Percentiles rank a stretch among this genome's conserved stretches.
Evolutionary conservation across 768 basidiomycete genomes (phyloP).

Genomic region (Kwoniella europaea): DNA sequence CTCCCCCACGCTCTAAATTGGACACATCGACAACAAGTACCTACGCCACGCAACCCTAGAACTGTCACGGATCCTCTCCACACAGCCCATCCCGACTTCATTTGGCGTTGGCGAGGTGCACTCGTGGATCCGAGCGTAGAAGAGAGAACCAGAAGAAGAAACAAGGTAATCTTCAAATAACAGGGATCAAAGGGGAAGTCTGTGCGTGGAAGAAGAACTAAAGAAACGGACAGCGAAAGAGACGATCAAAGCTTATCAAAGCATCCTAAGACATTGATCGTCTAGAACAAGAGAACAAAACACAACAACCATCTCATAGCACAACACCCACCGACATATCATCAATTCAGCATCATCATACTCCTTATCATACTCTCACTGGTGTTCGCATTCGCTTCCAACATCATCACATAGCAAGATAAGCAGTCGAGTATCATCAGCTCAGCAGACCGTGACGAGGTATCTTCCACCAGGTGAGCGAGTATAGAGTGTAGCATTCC

Average conservation of each 20-base stretch:
- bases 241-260: conserved; percentile 15
- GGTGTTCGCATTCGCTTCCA: background rate
- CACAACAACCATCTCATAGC: background rate
- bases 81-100: background rate
- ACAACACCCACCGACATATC: background rate
- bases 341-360: background rate
- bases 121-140: background rate
- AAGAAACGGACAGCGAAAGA: background rate
- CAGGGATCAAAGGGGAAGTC: background rate
- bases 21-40: no score
- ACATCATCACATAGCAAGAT: background rate
- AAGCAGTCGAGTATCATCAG: background rate
- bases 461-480: background rate
- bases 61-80: background rate
- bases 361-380: background rate
- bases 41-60: background rate
- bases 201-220: background rate
- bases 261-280: background rate
- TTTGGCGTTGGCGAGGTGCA: background rate
- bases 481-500: background rate
- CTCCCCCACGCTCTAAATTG: no score
- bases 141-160: background rate
- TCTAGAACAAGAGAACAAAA: background rate
- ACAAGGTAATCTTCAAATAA: background rate
- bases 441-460: no score